Percentiles rank a stretch among this genome's conserved stretches.
phyloP scores from a whole-genome alignment of 441 rosid genomes.

The Capsella rubella region DNA sequence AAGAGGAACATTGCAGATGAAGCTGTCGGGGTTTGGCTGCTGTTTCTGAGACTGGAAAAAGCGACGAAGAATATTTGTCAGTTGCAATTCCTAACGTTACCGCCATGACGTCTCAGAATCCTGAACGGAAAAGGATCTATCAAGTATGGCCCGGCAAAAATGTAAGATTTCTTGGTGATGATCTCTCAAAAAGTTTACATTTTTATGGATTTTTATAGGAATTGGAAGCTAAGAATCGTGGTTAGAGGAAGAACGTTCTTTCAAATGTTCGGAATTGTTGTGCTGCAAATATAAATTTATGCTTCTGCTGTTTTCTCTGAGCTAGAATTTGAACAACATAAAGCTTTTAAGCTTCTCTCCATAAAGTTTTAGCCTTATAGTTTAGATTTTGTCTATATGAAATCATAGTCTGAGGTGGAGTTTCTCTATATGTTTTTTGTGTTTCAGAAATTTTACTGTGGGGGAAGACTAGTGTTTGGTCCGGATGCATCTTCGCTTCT shows the following conservation, averaged over 20 bases:
- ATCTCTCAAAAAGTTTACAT: background rate
- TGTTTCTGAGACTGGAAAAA: constrained; percentile 25
- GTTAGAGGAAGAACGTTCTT: background rate
- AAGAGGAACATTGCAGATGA: constrained; percentile 1
- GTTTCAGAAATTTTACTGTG: constrained; percentile 63
- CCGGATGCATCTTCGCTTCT: constrained; percentile 78
- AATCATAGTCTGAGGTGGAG: background rate
- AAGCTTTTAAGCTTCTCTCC: background rate
- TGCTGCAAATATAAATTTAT: background rate
- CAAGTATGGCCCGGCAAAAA: constrained; percentile 92
- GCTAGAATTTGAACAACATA: background rate
- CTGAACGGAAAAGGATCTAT: constrained; percentile 60
- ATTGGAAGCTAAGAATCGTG: background rate
- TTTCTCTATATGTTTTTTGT: background rate
- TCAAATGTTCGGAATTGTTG: background rate
- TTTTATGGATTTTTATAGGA: background rate
- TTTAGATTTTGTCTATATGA: background rate
- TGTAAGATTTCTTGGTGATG: constrained; percentile 49
- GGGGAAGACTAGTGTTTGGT: constrained; percentile 75
- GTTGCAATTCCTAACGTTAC: constrained; percentile 24
- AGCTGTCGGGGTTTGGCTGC: background rate
- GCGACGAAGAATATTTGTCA: constrained; percentile 29
- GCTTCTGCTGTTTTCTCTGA: background rate
- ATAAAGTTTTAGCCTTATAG: constrained; percentile 6
- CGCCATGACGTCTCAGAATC: constrained; percentile 44